Evolutionary conservation across 495 filamentous ascomycete species (phyloP), one percentile per base, ranked within the genome.

Genomic region (Trichoderma orchidacearum): DNA sequence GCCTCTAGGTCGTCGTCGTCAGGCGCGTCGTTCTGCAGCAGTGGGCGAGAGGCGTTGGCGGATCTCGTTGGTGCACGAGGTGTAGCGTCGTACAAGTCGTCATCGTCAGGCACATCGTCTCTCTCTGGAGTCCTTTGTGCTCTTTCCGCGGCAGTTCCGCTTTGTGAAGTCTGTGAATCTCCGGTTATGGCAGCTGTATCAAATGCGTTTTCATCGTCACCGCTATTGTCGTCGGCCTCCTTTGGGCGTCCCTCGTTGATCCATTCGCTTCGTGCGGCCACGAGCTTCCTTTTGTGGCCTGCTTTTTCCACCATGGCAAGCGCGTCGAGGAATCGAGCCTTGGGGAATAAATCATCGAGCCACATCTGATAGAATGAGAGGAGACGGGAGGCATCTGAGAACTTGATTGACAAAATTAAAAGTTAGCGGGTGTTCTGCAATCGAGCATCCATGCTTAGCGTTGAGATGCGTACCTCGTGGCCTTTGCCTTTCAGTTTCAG

Each of bases 291-390:
- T 34, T 84, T 86, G 68, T 97, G 93, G 1, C 93, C 93, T 3
- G 90, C 71, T 69, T 95, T 96, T 69, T 99, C 94, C 7, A 96
- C 89, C 69, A 96, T 96, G 30, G 82, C 71, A 18, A 96, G 73
- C 4, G 87, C 93, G 63, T 99, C 94, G 25, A 85, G 76, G 58
- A 99, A 97, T 64, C 90, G 94, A 1, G 91, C 93, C 61, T 91
- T 89, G 41, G 93, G 94, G 62, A 89, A 99, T 25, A 99, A 75
- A 58, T 95, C 89, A 66, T 99, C 93, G 5, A 97, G 87, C 93
- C 93, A 99, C 60, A 94, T 70, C 66, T 97, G 93, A 66, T 97
- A 99, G 64, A 90, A 86, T 38, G 86, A 85, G 57, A 99, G 79
- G 11, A 99, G 77, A 51, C 84, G 82, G 2, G 85, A 78, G 2